Evolutionary conservation across 768 basidiomycete genomes (phyloP), one percentile per base, ranked within the genome.

Genomic region (Suillus discolor): DNA sequence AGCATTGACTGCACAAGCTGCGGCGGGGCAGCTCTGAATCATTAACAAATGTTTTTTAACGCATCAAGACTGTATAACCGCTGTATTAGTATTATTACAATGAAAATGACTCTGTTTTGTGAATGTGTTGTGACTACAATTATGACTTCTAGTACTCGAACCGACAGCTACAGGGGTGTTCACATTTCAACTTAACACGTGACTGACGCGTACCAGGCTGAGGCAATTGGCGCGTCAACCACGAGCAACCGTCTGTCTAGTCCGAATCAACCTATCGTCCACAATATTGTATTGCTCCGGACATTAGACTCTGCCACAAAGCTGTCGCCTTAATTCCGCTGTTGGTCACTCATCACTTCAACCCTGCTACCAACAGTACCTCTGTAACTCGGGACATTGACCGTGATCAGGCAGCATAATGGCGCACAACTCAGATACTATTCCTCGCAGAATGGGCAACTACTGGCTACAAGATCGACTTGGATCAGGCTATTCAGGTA

Each of bases 401-500:
- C 55, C n/a, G 51, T 49, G 49, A 23, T 28, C 28, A 63, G 6
- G 13, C 20, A 11, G 25, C 31, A 60, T 31, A 20, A 78, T 75
- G 73, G 25, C 34, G 8, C 57, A 53, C 8, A 47, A 44, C 16
- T 6, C 25, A 34, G 71, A 77, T 23, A 38, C 36, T 16, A 69
- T 75, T 53, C 82, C 82, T 55, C 72, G 72, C 20, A 68, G 70
- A 44, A 77, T 92, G 15, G 88, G 82, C 18, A 91, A 91, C 72
- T 92, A 83, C 77, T 84, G 80, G 75, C 72, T 93, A 41, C 80
- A 82, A 25, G 81, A 86, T 44, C 80, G 79, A 20, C 79, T 93
- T 36, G 91, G 91, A 28, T 87, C 89, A 54, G 91, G 91, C 3
- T 92, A 89, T 72, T 91, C 90, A 66, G 91, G 91, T 87, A 65